Evolutionary conservation across 768 basidiomycete genomes (phyloP).

Genomic region (Rhodosporidiobolus odoratus): DNA sequence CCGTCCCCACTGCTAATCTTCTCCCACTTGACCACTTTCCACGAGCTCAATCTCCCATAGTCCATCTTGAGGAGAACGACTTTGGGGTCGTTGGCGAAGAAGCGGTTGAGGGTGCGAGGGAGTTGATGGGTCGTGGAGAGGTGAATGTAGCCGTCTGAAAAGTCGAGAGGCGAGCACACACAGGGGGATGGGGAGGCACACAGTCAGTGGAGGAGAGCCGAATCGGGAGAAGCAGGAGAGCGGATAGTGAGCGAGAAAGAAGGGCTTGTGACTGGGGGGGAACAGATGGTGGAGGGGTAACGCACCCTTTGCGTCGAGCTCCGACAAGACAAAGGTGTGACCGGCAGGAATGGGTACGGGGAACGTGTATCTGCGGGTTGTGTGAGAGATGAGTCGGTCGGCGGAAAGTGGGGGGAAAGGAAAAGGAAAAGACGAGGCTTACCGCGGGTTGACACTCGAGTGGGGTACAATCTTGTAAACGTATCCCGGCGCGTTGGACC

Average conservation of each 20-base stretch:
- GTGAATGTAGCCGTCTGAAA: constrained; percentile 47
- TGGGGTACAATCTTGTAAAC: constrained; percentile 46
- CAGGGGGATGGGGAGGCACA: not conserved
- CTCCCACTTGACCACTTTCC: constrained; percentile 46
- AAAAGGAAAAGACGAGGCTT: not conserved
- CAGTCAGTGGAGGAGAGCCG: not conserved
- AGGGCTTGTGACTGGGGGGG: not conserved
- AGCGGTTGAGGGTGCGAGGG: constrained; percentile 43
- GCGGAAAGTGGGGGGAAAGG: too few species aligned
- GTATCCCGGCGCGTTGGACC: constrained; percentile 22
- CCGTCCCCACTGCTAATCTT: constrained; percentile 10
- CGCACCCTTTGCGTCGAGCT: constrained; percentile 42
- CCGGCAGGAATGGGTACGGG: constrained; percentile 45
- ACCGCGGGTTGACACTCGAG: constrained; percentile 33
- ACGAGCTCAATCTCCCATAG: constrained; percentile 40
- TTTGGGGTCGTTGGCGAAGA: constrained; percentile 44
- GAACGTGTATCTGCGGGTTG: constrained; percentile 11
- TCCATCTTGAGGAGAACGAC: constrained; percentile 45
- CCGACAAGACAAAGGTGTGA: constrained; percentile 41
- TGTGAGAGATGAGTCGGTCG: too few species aligned
- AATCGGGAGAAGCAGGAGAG: not conserved
- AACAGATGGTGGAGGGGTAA: not conserved
- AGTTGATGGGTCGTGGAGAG: constrained; percentile 42
- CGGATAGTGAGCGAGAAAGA: too few species aligned
- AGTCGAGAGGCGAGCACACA: not conserved